Conservation (phyloP, 768 basidiomycete species). For the Podaxis mareebaensis region DNA sequence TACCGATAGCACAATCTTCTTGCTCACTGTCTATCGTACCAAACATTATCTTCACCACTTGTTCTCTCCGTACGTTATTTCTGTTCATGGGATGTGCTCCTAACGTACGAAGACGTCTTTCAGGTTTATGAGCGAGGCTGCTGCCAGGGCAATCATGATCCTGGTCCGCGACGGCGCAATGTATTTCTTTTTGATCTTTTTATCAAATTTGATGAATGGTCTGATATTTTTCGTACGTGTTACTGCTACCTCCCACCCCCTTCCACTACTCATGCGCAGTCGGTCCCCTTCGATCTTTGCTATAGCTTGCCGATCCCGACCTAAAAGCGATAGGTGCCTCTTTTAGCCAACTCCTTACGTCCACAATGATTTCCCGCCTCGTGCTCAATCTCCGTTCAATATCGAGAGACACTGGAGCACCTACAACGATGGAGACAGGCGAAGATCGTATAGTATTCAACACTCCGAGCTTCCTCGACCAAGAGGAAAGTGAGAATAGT, state of each 20-base stretch:
- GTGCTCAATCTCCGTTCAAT: slow-evolving; percentile 31
- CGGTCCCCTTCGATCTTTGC: neutral
- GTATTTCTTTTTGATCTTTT: slow-evolving; percentile 29
- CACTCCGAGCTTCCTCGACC: neutral
- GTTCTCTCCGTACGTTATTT: neutral
- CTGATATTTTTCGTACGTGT: slow-evolving; percentile 28
- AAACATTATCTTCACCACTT: slow-evolving; percentile 13
- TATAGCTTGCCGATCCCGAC: slow-evolving; percentile 24
- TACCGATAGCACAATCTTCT: slow-evolving; percentile 23
- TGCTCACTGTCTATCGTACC: slow-evolving; percentile 22
- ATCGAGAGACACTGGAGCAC: neutral
- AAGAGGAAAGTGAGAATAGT: neutral
- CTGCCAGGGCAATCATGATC: slow-evolving; percentile 22
- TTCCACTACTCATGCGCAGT: neutral
- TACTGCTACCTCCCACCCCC: neutral
- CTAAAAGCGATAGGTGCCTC: slow-evolving; percentile 33
- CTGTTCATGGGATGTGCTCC: too few relatives aligned
- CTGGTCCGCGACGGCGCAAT: slow-evolving; percentile 28
- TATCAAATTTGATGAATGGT: slow-evolving; percentile 27
- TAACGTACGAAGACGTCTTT: neutral
- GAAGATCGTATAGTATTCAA: neutral
- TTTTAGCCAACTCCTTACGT: slow-evolving; percentile 31
- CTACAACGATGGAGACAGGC: neutral
- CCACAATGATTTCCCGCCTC: slow-evolving; percentile 30
- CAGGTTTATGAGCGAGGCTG: slow-evolving; percentile 7